Base-by-base conservation (phyloP, 768 basidiomycete species). In the Sistotremastrum suecicum region DNA sequence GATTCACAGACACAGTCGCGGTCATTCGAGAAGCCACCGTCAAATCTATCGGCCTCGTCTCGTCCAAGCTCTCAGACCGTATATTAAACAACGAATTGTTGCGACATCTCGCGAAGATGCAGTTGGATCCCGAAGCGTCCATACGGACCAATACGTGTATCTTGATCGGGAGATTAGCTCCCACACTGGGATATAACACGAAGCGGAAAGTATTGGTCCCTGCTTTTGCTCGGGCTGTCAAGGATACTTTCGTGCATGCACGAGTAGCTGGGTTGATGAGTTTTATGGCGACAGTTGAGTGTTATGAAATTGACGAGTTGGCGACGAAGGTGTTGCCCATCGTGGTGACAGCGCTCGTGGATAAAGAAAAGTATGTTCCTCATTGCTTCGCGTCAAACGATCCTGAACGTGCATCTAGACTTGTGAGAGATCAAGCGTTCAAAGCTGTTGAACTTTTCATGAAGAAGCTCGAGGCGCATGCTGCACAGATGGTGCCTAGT, bases 71-170 rank as follows among this genome's bases (percentile, higher is more conserved):
- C 46, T 30, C 60, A 44, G 91, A 95, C 52, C 82, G 94, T 2
- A 76, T 97, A 36, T 70, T 98, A 35, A 99, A 99, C 63, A 99
- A 98, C 54, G 95, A 99, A 50, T 77, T 99, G 12, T 75, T 99
- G 7, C 82, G 94, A 2, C 74, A 86, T 50, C 74, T 99, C 28
- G 94, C 94, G 2, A 88, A 87, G 56, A 82, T 87, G 64, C 95
- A 99, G 64, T 78, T 72, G 34, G 95, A 98, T 57, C 69, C 81
- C 1, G 95, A 99, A 63, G 76, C 92, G 3, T 92, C 91, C 4
- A 97, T 98, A 54, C 76, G 95, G 40, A 98, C 95, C 10, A 98
- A 98, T 56, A 95, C 95, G 0, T 94, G 90, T 56, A 97, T 99
- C 53, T 75, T 98, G 3, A 78, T 99, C 47, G 94, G 92, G 11